Evolutionary conservation across 1,284 basidiomycete species (phyloP).

Genomic region (Trichosporon asahii): DNA sequence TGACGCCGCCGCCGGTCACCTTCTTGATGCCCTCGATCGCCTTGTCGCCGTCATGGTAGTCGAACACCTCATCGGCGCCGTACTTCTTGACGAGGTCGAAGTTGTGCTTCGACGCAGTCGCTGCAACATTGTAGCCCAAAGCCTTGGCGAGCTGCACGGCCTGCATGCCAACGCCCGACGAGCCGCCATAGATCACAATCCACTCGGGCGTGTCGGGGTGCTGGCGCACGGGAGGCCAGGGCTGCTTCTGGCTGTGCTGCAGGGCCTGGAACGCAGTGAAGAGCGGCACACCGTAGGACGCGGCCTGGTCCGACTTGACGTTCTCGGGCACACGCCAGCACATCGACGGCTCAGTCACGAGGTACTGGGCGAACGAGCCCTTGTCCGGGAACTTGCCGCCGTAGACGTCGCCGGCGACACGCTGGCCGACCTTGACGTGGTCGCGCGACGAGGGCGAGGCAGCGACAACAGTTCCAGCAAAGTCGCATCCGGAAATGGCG

Average conservation of each 20-base stretch:
- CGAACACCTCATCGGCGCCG: constrained; percentile 52
- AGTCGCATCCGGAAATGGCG: constrained; percentile 41
- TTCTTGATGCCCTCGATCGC: constrained; percentile 32
- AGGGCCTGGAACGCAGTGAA: constrained; percentile 26
- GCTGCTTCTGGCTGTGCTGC: constrained; percentile 15
- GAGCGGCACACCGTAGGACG: constrained; percentile 51
- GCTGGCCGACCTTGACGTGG: constrained; percentile 49
- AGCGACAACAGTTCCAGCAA: constrained; percentile 52
- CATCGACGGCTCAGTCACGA: constrained; percentile 37
- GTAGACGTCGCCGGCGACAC: constrained; percentile 55
- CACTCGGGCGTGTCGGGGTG: constrained; percentile 18
- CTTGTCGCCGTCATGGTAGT: constrained; percentile 33
- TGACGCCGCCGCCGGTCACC: constrained; percentile 39
- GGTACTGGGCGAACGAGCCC: constrained; percentile 53
- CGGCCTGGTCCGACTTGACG: constrained; percentile 49
- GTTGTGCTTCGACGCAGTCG: constrained; percentile 52
- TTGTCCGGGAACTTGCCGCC: constrained; percentile 49
- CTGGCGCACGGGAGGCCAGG: constrained; percentile 21
- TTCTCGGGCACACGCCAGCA: constrained; percentile 31
- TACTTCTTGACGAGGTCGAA: constrained; percentile 51
- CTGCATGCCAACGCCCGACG: constrained; percentile 54
- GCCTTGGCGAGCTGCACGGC: constrained; percentile 54
- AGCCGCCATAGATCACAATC: constrained; percentile 54
- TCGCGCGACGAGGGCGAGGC: neutral
- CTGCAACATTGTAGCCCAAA: constrained; percentile 53